Evolutionary conservation across 2,329 filamentous ascomycete species (phyloP), one percentile per base, ranked within the genome.

Genomic region (Berkeleyomyces rouxiae): DNA sequence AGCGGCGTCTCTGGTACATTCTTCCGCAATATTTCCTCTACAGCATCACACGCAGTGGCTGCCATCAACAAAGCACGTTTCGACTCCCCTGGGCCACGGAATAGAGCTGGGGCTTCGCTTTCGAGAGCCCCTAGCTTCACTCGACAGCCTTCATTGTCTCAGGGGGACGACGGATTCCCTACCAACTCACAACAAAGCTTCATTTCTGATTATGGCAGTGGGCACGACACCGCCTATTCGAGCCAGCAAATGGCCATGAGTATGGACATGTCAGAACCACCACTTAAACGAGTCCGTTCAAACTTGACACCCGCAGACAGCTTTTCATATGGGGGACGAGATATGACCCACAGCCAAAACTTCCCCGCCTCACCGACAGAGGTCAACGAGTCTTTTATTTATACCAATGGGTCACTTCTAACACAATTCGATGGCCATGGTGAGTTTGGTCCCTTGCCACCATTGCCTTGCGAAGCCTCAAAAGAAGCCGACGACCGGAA

Each of bases 31-130:
- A 97, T 99, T 67, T 97, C 92, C 3, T 87, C 84, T 66, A 95
- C 90, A 1, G 91, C 93, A 0, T 93, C 89, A 3, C 92, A 90
- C 69, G 93, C 93, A 37, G 88, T 99, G 63, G 91, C 90, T 66
- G 92, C 93, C 64, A 95, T 99, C 73, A 96, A 89, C 80, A 96
- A 97, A 76, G 92, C 93, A 13, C 83, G 92, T 10, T 87, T 96
- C 68, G 91, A 96, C 71, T 96, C 91, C 1, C 90, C 91, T 1
- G 86, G 81, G 6, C 87, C 87, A 3, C 79, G 87, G 64, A 78
- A 76, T 63, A 80, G 82, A 40, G 13, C 61, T 3, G 33, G 23
- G 7, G 47, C 44, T 6, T 23, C 63, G 36, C 16, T 44, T 33
- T 62, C 63, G 4, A 51, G 66, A 11, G 84, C 81, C 67, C 83